phyloP scores from a whole-genome alignment of 495 filamentous ascomycete genomes.

The Aspergillus biplanus region DNA sequence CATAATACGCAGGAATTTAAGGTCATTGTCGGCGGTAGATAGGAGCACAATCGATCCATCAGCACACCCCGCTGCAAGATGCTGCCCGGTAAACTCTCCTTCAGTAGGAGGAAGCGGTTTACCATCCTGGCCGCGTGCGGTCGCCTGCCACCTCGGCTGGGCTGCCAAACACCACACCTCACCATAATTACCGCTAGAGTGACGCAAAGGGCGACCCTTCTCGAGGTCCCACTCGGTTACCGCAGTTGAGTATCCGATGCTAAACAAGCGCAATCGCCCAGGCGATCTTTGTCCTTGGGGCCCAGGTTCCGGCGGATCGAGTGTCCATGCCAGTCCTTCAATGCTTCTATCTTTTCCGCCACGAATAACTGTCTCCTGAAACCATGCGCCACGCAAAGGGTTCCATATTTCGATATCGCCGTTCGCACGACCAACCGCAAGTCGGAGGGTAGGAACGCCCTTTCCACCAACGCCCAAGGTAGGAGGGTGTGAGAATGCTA shows the following conservation, averaged over 20 bases:
- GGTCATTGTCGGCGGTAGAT: constrained; percentile 78
- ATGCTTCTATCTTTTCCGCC: constrained; percentile 87
- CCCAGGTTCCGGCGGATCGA: constrained; percentile 73
- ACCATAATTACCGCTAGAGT: constrained; percentile 89
- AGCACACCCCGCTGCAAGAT: constrained; percentile 86
- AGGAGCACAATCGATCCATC: constrained; percentile 87
- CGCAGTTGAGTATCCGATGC: constrained; percentile 88
- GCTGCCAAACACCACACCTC: constrained; percentile 95
- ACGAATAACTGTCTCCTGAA: constrained; percentile 82
- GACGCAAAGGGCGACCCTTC: constrained; percentile 71
- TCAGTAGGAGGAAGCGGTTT: constrained; percentile 40
- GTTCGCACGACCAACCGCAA: constrained; percentile 91
- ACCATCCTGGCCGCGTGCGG: constrained; percentile 38
- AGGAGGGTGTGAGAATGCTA: constrained; percentile 87
- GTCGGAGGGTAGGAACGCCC: constrained; percentile 63
- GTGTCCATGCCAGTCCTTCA: constrained; percentile 91
- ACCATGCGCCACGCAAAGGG: constrained; percentile 80
- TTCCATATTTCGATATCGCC: constrained; percentile 99
- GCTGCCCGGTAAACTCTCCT: constrained; percentile 60
- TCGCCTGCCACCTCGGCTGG: constrained; percentile 66
- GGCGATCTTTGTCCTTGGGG: constrained; percentile 61
- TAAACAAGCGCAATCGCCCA: constrained; percentile 87
- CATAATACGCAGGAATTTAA: constrained; percentile 72
- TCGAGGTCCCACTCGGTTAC: constrained; percentile 95
- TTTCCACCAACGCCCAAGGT: constrained; percentile 54